A percentile compares a stretch with the other conserved stretches of the same genome.
Evolutionary conservation across 163 green algal genomes (phyloP).

Genomic region (Prototheca wickerhamii): DNA sequence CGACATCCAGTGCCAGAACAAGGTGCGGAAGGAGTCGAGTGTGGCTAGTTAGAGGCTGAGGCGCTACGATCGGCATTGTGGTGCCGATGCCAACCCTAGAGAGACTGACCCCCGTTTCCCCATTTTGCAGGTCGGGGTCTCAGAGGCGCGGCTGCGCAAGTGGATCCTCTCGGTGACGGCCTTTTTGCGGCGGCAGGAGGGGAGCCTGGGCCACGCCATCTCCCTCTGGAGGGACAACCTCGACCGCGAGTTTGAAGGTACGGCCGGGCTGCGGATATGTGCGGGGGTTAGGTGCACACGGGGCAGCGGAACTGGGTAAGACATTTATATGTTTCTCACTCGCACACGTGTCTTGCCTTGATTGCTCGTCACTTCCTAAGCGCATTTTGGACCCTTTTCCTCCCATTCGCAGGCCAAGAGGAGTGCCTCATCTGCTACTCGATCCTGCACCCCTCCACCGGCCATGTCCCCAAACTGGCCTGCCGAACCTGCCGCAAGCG

Average conservation of each 20-base stretch:
- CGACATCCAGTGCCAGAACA: constrained; percentile 57
- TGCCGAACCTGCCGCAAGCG: constrained; percentile 82
- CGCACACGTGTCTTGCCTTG: too few relatives aligned
- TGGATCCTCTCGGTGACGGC: constrained; percentile 86
- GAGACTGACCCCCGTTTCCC: too few relatives aligned
- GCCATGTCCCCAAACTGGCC: constrained; percentile 60
- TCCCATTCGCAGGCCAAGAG: constrained; percentile 78
- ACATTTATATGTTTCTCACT: too few relatives aligned
- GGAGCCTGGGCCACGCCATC: constrained; percentile 65
- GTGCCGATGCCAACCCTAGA: too few relatives aligned
- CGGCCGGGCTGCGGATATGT: neutral
- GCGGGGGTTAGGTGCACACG: too few relatives aligned
- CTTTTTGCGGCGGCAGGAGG: constrained; percentile 77
- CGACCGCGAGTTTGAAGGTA: constrained; percentile 58
- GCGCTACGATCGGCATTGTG: too few relatives aligned
- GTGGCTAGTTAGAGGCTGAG: too few relatives aligned
- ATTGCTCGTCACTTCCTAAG: too few relatives aligned
- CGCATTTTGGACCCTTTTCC: too few relatives aligned
- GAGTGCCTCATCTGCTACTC: constrained; percentile 96
- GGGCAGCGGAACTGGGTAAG: too few relatives aligned
- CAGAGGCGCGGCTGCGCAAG: constrained; percentile 72
- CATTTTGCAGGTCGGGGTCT: constrained; percentile 62
- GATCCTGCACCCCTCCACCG: constrained; percentile 66
- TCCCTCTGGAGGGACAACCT: constrained; percentile 74
- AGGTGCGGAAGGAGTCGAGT: too few relatives aligned